These are phyloP conservation scores for Pythium guiyangense DNA, from an alignment of 352 stramenopile genomes.

Conservation along the genomic window DNA sequence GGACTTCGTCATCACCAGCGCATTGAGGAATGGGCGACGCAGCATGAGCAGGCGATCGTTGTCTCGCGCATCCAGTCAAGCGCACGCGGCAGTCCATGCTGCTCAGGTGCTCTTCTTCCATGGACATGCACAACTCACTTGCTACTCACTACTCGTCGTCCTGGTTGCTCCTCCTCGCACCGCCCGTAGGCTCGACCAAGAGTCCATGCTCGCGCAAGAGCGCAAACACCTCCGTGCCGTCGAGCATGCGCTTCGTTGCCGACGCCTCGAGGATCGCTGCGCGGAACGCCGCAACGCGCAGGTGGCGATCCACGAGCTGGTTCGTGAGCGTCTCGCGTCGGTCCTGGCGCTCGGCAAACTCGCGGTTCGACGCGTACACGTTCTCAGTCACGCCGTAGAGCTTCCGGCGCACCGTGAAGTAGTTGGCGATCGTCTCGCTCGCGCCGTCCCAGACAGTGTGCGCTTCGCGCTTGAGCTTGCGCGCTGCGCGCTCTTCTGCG, in stretches of 20 bases:
- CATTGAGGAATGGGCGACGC: no score
- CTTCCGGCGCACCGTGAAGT: constrained; percentile 33
- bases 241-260: constrained; percentile 39
- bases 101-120: no score
- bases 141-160: no score
- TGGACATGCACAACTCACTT: no score
- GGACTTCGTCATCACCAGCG: no score
- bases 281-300: constrained; percentile 32
- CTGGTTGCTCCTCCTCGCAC: no score
- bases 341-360: constrained; percentile 26
- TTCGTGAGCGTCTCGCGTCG: constrained; percentile 20
- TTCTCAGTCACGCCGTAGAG: constrained; percentile 70
- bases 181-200: no score
- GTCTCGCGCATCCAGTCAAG: no score
- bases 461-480: constrained; percentile 38
- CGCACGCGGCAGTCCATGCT: no score
- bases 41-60: no score
- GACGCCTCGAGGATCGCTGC: constrained; percentile 34
- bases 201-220: constrained; percentile 37
- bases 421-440: constrained; percentile 40
- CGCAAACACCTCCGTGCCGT: constrained; percentile 45
- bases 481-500: constrained; percentile 37
- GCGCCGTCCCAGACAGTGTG: constrained; percentile 21
- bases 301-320: constrained; percentile 31
- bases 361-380: constrained; percentile 55